phyloP scores from a whole-genome alignment of 2,329 filamentous ascomycete genomes.

The Neurospora sp. region DNA sequence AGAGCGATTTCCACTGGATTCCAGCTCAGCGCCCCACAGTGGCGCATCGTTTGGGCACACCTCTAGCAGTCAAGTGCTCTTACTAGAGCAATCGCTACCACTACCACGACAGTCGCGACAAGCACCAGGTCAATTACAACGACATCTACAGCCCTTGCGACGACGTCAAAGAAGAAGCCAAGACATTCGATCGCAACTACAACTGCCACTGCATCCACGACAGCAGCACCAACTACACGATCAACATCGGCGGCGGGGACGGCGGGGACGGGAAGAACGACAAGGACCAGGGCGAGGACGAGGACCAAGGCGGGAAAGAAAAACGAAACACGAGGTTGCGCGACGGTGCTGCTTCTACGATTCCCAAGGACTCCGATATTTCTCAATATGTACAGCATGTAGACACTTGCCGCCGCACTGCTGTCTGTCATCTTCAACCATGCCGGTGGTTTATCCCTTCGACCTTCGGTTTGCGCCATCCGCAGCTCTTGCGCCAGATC shows the following conservation, averaged over 20 bases:
- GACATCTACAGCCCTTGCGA: neutral
- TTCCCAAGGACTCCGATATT: neutral
- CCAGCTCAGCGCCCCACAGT: neutral
- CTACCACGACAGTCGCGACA: neutral
- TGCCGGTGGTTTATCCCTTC: neutral
- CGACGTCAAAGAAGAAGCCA: neutral
- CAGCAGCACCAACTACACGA: neutral
- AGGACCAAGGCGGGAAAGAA: neutral
- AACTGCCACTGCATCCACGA: neutral
- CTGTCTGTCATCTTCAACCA: neutral
- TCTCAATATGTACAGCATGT: slow-evolving; percentile 17
- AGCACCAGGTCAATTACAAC: neutral
- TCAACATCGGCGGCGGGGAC: neutral
- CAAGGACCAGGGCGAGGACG: neutral
- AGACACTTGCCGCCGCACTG: slow-evolving; percentile 11
- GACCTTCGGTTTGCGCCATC: slow-evolving; percentile 3
- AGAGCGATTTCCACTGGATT: neutral
- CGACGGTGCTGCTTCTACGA: neutral
- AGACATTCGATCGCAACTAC: neutral
- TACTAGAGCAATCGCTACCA: neutral
- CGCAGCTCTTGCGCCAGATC: slow-evolving; percentile 1
- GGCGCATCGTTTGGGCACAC: neutral
- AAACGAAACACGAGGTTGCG: neutral
- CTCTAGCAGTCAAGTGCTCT: neutral
- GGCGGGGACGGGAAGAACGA: neutral